phyloP scores from a whole-genome alignment of 2,329 filamentous ascomycete species.

The Davidsoniella eucalypti region DNA sequence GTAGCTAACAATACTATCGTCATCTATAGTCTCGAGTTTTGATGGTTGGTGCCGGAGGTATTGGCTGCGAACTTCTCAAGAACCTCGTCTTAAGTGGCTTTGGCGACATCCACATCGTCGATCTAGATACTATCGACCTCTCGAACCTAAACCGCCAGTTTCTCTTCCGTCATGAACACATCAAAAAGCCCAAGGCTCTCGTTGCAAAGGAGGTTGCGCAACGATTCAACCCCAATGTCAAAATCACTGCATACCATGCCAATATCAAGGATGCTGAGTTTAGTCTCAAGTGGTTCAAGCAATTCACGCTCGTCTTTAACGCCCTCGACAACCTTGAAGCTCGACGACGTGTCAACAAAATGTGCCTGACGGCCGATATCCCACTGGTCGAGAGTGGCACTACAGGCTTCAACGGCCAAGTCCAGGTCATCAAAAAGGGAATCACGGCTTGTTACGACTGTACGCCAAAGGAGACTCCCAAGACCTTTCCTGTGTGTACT shows the following conservation, averaged over 20 bases:
- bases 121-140: slow-evolving; percentile 94
- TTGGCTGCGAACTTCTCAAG: slow-evolving; percentile 94
- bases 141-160: slow-evolving; percentile 98
- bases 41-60: slow-evolving; percentile 91
- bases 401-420: slow-evolving; percentile 93
- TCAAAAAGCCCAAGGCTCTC: slow-evolving; percentile 90
- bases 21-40: slow-evolving; percentile 57
- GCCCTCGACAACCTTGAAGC: slow-evolving; percentile 92
- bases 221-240: slow-evolving; percentile 76
- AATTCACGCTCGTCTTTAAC: slow-evolving; percentile 83
- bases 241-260: slow-evolving; percentile 75
- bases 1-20: slow-evolving; percentile 2
- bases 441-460: slow-evolving; percentile 95
- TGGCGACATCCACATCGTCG: slow-evolving; percentile 83
- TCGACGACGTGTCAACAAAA: slow-evolving; percentile 85
- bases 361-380: slow-evolving; percentile 84
- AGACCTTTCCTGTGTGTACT: slow-evolving; percentile 89
- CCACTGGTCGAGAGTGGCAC: slow-evolving; percentile 93
- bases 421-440: slow-evolving; percentile 89
- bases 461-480: slow-evolving; percentile 73
- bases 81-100: slow-evolving; percentile 87
- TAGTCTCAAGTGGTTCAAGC: slow-evolving; percentile 71
- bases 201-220: slow-evolving; percentile 85
- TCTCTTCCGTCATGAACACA: slow-evolving; percentile 88
- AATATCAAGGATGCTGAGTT: slow-evolving; percentile 89